Conservation (phyloP, 108 stramenopile genomes). For the Aurantiochytrium sp. region DNA sequence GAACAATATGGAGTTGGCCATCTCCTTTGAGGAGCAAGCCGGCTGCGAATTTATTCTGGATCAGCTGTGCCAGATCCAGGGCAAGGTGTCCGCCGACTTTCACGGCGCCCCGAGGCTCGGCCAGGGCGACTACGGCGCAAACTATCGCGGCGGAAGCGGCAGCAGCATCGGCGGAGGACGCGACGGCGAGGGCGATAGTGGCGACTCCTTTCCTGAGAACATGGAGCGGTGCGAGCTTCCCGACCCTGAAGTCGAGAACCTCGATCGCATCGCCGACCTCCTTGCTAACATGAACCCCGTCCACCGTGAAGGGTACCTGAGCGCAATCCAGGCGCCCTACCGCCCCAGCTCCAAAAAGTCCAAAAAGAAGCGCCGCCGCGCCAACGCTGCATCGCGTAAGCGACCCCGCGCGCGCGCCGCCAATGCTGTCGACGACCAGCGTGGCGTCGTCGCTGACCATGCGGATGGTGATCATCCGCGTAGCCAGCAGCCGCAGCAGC, state of each 20-base stretch:
- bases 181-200: not conserved
- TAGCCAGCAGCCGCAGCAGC: too few relatives aligned
- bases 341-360: not conserved
- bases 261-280: conserved; percentile 3
- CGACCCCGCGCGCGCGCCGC: not conserved
- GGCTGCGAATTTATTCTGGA: not conserved
- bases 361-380: not conserved
- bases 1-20: not conserved
- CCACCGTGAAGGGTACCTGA: not conserved
- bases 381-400: not conserved
- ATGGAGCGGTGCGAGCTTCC: not conserved
- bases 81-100: not conserved
- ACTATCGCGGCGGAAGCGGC: too few relatives aligned
- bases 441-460: too few relatives aligned
- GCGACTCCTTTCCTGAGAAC: not conserved
- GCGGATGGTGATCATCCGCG: too few relatives aligned
- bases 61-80: not conserved
- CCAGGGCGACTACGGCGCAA: not conserved
- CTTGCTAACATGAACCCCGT: not conserved
- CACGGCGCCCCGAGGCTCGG: not conserved
- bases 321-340: not conserved
- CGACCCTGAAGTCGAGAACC: not conserved
- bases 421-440: too few relatives aligned
- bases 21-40: not conserved
- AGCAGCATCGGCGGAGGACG: not conserved